Conservation (phyloP, 306 rosid genomes). For the Lathyrus tuberosus region DNA sequence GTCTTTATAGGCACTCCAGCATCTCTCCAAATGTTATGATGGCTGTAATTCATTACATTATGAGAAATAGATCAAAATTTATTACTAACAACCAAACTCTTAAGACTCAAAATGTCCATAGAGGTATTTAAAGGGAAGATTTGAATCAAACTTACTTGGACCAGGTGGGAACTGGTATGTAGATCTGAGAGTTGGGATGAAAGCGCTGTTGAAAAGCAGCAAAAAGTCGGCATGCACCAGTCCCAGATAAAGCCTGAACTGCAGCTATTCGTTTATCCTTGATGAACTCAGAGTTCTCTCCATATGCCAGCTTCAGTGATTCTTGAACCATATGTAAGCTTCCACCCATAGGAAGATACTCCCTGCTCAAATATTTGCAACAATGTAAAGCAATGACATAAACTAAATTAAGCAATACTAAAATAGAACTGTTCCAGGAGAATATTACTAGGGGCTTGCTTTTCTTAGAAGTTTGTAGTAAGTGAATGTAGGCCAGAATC, state of each 20-base stretch:
- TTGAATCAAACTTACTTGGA: slow-evolving; percentile 63
- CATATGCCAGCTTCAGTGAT: slow-evolving; percentile 92
- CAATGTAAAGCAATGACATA: slow-evolving; percentile 10
- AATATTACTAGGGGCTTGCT: background rate
- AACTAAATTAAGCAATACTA: background rate
- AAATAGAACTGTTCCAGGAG: slow-evolving; percentile 3
- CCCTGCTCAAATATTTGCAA: slow-evolving; percentile 57
- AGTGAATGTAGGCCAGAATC: too few species aligned
- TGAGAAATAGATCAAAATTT: slow-evolving; percentile 14
- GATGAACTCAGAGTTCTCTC: slow-evolving; percentile 77
- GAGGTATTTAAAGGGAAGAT: slow-evolving; percentile 21
- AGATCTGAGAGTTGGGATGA: slow-evolving; percentile 76
- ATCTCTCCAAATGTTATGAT: slow-evolving; percentile 98
- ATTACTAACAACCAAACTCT: slow-evolving; percentile 1
- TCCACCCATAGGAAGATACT: slow-evolving; percentile 97
- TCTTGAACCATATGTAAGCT: slow-evolving; percentile 81
- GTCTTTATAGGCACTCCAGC: slow-evolving; percentile 80
- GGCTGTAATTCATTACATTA: slow-evolving; percentile 60
- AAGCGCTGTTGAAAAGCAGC: slow-evolving; percentile 95
- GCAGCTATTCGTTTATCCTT: slow-evolving; percentile 93
- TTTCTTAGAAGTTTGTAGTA: background rate
- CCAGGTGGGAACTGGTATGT: slow-evolving; percentile 91
- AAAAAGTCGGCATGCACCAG: slow-evolving; percentile 94
- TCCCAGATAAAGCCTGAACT: slow-evolving; percentile 93
- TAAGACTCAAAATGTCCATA: slow-evolving; percentile 3